Base-by-base conservation (phyloP, 495 filamentous ascomycete genomes). In the Cairneyella variabilis region DNA sequence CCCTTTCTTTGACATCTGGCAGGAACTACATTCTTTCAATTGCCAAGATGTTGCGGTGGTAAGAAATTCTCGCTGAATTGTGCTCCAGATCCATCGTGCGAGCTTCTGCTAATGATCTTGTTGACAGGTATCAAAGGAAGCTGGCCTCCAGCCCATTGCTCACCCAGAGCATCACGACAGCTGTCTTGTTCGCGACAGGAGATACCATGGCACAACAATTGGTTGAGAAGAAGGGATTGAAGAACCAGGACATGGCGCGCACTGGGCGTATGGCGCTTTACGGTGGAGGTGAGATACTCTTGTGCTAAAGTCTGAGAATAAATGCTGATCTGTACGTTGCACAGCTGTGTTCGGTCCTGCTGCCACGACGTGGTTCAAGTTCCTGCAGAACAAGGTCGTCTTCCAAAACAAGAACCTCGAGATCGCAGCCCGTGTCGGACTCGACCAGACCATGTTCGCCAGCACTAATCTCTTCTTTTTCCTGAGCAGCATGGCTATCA, bases 241-340 rank as follows among this genome's bases (percentile, higher is more conserved):
- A 84, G 41, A 88, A 90, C 56, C 93, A 98, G 62, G 86, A 96
- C 62, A 66, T 88, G 34, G 75, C 76, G 16, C 82, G 93, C 28
- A 97, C 92, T 2, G 85, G 80, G 2, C 85, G 93, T 50, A 97
- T 98, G 93, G 87, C 84, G 22, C 69, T 89, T 46, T 98, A 98
- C 63, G 93, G 93, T 60, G 93, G 93, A 59, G 80, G 88, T 93
- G 78, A 34, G 71, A 18, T 20, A 4, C 17, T 69, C 53, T 48
- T 34, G 3, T 12, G 22, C 18, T 53, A n/a, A n/a, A n/a, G 20
- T 40, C 36, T 32, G 18, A 21, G 20, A 28, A 42, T 20, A 51
- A 53, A 26, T 22, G 18, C 55, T 52, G 39, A 56, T 52, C 38
- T 46, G 47, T 56, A 27, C 48, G 18, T 37, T 53, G 32, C 40